A percentile compares a stretch with the other conserved stretches of the same genome.
Conservation (phyloP, 805 yeast species). For the Zygoascus biomembranicola region DNA sequence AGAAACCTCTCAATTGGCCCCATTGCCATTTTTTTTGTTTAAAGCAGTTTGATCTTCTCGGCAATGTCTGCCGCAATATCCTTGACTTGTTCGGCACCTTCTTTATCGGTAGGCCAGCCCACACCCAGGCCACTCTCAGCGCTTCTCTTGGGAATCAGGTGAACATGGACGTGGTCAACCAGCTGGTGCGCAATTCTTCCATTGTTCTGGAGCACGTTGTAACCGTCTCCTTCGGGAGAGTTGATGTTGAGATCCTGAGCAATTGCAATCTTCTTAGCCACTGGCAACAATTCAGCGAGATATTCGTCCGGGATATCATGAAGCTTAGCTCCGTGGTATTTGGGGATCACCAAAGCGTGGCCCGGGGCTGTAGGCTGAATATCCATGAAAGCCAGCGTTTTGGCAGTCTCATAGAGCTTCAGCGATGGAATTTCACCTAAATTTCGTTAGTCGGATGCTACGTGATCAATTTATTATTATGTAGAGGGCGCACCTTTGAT, state of each 20-base stretch:
- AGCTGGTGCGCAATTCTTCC: conserved; percentile 93
- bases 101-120: conserved; percentile 90
- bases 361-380: conserved; percentile 89
- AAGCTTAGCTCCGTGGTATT: conserved; percentile 85
- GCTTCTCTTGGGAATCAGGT: conserved; percentile 83
- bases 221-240: conserved; percentile 58
- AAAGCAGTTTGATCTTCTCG: conserved; percentile 8
- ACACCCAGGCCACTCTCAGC: conserved; percentile 67
- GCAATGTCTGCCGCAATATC: conserved; percentile 47
- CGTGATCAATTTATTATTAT: not conserved
- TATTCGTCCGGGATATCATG: conserved; percentile 92
- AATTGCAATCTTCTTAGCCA: conserved; percentile 76
- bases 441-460: not conserved
- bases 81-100: conserved; percentile 67
- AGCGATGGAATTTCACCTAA: conserved; percentile 89
- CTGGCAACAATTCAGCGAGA: conserved; percentile 76
- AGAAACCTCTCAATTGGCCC: not conserved
- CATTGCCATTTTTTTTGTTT: not conserved
- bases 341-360: conserved; percentile 85
- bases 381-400: conserved; percentile 75
- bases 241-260: conserved; percentile 50
- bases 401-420: conserved; percentile 80
- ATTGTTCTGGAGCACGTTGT: conserved; percentile 86
- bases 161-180: conserved; percentile 95
- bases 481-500: conserved; percentile 50